Evolutionary conservation across 768 basidiomycete genomes (phyloP).

Genomic region (Xanthoconium stramineum): DNA sequence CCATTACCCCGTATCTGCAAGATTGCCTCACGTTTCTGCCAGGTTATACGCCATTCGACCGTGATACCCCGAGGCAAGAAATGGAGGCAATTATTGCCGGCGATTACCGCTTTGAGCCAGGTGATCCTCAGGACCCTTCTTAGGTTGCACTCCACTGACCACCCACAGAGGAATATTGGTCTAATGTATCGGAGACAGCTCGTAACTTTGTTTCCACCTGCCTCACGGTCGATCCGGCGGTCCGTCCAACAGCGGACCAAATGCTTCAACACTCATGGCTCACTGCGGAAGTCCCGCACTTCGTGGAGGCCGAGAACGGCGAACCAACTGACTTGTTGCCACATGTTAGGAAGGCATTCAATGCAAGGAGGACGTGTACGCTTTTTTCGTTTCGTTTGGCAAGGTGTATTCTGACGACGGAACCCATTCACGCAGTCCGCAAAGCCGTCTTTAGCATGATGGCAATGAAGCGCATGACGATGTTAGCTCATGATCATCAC

Average conservation of each 20-base stretch:
- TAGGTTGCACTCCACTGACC: not conserved
- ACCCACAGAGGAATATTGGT: slow-evolving; percentile 75
- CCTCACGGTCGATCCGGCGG: slow-evolving; percentile 77
- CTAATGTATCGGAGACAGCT: slow-evolving; percentile 76
- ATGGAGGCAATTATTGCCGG: slow-evolving; percentile 95
- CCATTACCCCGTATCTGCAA: not conserved
- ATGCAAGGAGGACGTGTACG: slow-evolving; percentile 84
- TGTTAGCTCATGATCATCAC: slow-evolving; percentile 32
- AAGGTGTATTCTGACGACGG: slow-evolving; percentile 1
- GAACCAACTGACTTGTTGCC: slow-evolving; percentile 79
- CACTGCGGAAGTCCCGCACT: slow-evolving; percentile 63
- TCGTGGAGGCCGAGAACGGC: slow-evolving; percentile 55
- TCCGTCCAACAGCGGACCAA: slow-evolving; percentile 76
- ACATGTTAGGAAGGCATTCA: slow-evolving; percentile 84
- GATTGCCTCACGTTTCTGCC: slow-evolving; percentile 15
- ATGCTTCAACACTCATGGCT: slow-evolving; percentile 71
- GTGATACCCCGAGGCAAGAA: slow-evolving; percentile 82
- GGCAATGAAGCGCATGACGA: slow-evolving; percentile 78
- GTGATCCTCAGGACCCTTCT: slow-evolving; percentile 17
- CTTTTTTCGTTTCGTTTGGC: slow-evolving; percentile 11
- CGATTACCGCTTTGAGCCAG: slow-evolving; percentile 88
- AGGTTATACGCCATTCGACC: slow-evolving; percentile 96
- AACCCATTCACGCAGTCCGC: slow-evolving; percentile 55
- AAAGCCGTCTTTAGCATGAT: slow-evolving; percentile 85
- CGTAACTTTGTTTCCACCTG: slow-evolving; percentile 80